Evolutionary conservation across 164 flowering plant genomes (phyloP).

Genomic region (Berberis thunbergii): DNA sequence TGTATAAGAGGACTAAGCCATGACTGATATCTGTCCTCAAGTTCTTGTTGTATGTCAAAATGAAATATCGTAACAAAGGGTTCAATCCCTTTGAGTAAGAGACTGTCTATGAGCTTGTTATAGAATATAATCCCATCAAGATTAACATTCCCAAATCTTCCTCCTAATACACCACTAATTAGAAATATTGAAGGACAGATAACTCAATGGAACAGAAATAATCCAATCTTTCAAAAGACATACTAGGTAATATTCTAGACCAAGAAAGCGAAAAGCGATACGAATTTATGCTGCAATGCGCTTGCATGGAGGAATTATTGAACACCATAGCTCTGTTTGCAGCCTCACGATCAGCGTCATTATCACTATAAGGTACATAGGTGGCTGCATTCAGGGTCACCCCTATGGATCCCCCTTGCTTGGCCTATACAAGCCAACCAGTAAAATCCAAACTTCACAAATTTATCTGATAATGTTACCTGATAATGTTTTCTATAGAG

Average conservation of each 20-base stretch:
- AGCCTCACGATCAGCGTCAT: slow-evolving; percentile 1
- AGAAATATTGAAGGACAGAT: no score
- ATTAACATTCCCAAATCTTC: slow-evolving; percentile 34
- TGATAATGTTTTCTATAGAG: slow-evolving; percentile 23
- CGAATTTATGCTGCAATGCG: not conserved
- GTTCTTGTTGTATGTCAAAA: no score
- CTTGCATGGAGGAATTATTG: not conserved
- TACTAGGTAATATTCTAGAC: slow-evolving; percentile 19
- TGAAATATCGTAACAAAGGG: not conserved
- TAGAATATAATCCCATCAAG: slow-evolving; percentile 31
- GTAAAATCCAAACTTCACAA: not conserved
- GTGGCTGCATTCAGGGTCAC: not conserved
- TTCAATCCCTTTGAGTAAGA: slow-evolving; percentile 26
- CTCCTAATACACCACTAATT: slow-evolving; percentile 12
- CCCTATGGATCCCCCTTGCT: slow-evolving; percentile 6
- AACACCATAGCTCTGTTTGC: slow-evolving; percentile 7
- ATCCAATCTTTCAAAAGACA: not conserved
- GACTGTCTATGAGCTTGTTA: slow-evolving; percentile 27
- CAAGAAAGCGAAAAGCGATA: slow-evolving; percentile 34
- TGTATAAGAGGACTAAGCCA: not conserved
- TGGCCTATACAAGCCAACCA: not conserved
- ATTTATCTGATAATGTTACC: not conserved
- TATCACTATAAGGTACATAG: slow-evolving; percentile 4
- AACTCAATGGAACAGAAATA: no score
- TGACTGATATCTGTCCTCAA: not conserved